Evolutionary conservation across 768 basidiomycete genomes (phyloP).

Genomic region (Kwoniella dendrophila): DNA sequence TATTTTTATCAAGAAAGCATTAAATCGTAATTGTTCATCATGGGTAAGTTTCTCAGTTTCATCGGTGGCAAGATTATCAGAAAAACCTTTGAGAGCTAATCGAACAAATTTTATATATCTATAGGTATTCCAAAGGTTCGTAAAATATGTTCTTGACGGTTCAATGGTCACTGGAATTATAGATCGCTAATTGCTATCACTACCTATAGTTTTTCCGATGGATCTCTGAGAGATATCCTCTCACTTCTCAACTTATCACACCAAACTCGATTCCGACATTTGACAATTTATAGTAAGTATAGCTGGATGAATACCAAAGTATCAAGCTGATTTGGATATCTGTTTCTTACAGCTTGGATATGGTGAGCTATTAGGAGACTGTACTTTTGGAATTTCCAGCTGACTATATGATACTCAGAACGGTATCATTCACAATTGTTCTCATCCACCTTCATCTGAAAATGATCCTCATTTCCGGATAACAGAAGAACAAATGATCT

Average conservation of each 20-base stretch:
- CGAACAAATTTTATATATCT: neutral
- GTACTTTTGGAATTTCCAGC: neutral
- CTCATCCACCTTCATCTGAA: constrained; percentile 84
- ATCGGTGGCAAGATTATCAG: neutral
- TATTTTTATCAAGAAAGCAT: neutral
- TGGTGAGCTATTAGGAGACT: constrained; percentile 17
- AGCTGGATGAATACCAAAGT: neutral
- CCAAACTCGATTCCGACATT: constrained; percentile 99
- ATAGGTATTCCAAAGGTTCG: constrained; percentile 62
- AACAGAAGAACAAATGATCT: constrained; percentile 95
- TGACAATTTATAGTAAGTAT: constrained; percentile 59
- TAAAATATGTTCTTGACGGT: neutral
- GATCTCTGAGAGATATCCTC: constrained; percentile 96
- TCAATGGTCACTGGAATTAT: neutral
- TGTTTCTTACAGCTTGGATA: constrained; percentile 27
- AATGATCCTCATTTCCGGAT: constrained; percentile 93
- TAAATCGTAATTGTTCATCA: constrained; percentile 16
- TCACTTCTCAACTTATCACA: constrained; percentile 95
- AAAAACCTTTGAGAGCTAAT: constrained; percentile 6
- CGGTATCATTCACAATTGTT: constrained; percentile 67
- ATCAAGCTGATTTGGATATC: constrained; percentile 5
- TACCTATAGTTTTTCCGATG: constrained; percentile 85
- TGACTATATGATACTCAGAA: constrained; percentile 19
- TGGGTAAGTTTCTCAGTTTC: constrained; percentile 23
- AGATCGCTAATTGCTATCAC: neutral